These are phyloP conservation scores for Hypoxylon rubiginosum DNA, from an alignment of 2,329 filamentous ascomycete genomes.

Conservation along the genomic window DNA sequence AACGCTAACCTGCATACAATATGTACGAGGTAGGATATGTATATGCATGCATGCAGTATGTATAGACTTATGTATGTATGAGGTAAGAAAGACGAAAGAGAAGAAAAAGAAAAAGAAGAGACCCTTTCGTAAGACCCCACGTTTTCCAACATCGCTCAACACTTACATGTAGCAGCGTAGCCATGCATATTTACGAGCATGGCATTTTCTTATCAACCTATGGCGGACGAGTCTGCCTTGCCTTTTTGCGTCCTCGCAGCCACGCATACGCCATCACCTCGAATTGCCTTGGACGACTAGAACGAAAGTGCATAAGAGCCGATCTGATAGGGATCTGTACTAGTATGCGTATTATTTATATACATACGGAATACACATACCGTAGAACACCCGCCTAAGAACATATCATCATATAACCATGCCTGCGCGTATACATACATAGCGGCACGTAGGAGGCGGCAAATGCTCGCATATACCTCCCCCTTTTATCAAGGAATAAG, in stretches of 20 bases:
- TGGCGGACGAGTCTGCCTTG: constrained; percentile 29
- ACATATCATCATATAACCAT: neutral
- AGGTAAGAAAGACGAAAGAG: constrained; percentile 8
- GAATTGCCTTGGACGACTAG: constrained; percentile 24
- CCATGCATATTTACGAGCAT: constrained; percentile 21
- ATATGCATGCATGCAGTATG: constrained; percentile 7
- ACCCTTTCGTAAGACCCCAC: constrained; percentile 18
- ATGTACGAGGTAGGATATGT: constrained; percentile 15
- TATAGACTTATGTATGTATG: neutral
- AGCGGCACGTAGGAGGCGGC: neutral
- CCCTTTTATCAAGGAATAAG: neutral
- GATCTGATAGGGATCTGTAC: constrained; percentile 11
- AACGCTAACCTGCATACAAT: neutral
- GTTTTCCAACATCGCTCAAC: constrained; percentile 16
- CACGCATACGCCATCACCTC: constrained; percentile 32
- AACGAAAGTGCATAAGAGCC: constrained; percentile 12
- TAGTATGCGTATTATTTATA: neutral
- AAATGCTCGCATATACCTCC: neutral
- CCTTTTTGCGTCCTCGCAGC: constrained; percentile 10
- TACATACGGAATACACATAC: too few relatives aligned
- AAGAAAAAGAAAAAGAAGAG: neutral
- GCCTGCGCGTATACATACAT: too few relatives aligned
- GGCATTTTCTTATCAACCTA: constrained; percentile 25
- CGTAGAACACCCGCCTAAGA: neutral
- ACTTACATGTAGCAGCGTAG: constrained; percentile 2